Conservation (phyloP, 2,329 filamentous ascomycete species). For the Pseudogymnoascus sp. region DNA sequence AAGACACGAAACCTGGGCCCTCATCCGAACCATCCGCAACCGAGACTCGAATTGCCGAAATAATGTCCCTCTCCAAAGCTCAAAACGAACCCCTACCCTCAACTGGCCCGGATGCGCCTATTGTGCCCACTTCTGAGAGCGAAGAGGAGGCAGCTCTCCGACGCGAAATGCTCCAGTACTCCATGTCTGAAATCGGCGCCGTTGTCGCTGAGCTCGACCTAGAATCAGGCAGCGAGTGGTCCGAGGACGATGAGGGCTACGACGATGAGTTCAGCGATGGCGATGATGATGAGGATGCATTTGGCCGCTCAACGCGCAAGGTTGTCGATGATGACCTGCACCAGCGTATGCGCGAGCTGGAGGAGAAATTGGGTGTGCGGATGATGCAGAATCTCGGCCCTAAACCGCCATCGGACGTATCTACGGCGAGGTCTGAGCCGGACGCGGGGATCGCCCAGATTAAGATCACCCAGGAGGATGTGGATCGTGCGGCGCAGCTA, state of each 20-base stretch:
- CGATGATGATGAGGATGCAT: constrained; percentile 59
- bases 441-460: constrained; percentile 52
- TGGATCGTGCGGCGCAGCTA: background rate
- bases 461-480: constrained; percentile 34
- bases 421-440: constrained; percentile 26
- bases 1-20: constrained; percentile 46
- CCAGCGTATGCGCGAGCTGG: constrained; percentile 76
- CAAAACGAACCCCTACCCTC: constrained; percentile 37
- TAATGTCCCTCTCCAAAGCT: constrained; percentile 50
- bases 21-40: constrained; percentile 23
- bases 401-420: constrained; percentile 28
- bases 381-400: constrained; percentile 49
- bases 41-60: constrained; percentile 41
- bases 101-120: constrained; percentile 30
- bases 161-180: constrained; percentile 84
- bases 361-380: constrained; percentile 62
- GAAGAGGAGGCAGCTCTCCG: constrained; percentile 73
- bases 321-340: constrained; percentile 66
- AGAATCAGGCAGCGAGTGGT: constrained; percentile 58
- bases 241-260: constrained; percentile 45
- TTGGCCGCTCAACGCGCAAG: constrained; percentile 62
- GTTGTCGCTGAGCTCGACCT: constrained; percentile 89
- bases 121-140: constrained; percentile 68
- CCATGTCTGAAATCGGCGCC: constrained; percentile 77
- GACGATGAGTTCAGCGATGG: constrained; percentile 46